Percentiles rank a stretch among this genome's conserved stretches.
These are phyloP conservation scores for Myxozyma vanderwaltii DNA, from an alignment of 805 yeast species.

Conservation along the genomic window DNA sequence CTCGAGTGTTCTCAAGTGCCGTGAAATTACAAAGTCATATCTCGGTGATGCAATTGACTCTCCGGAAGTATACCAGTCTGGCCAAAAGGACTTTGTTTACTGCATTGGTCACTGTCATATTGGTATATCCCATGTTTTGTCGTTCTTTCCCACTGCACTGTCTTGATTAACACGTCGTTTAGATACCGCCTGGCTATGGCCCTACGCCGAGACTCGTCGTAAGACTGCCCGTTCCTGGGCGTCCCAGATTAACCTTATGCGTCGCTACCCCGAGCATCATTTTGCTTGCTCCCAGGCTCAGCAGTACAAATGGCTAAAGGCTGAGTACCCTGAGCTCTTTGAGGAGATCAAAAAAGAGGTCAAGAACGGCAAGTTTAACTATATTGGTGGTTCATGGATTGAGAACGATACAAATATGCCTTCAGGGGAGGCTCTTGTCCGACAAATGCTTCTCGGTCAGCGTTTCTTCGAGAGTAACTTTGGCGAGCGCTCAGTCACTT, in stretches of 20 bases:
- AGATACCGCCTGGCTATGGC: slow-evolving; percentile 99
- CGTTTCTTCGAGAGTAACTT: slow-evolving; percentile 77
- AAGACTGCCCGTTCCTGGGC: slow-evolving; percentile 96
- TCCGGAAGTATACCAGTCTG: slow-evolving; percentile 55
- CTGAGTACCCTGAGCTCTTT: slow-evolving; percentile 83
- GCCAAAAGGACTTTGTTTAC: slow-evolving; percentile 58
- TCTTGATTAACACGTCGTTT: background rate
- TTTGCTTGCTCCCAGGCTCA: slow-evolving; percentile 97
- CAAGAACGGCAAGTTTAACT: slow-evolving; percentile 73
- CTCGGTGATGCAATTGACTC: slow-evolving; percentile 70
- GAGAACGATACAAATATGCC: slow-evolving; percentile 97
- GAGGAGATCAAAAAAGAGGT: slow-evolving; percentile 59
- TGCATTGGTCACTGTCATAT: slow-evolving; percentile 81
- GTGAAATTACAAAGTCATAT: slow-evolving; percentile 62
- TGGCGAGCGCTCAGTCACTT: slow-evolving; percentile 71
- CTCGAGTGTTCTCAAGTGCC: slow-evolving; percentile 58
- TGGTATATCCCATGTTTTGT: slow-evolving; percentile 4
- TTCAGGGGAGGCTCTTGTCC: slow-evolving; percentile 83
- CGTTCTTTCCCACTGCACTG: background rate
- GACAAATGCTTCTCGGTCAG: slow-evolving; percentile 92
- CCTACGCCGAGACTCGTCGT: slow-evolving; percentile 94
- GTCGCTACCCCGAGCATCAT: slow-evolving; percentile 86
- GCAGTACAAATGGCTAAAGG: slow-evolving; percentile 87
- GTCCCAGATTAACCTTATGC: slow-evolving; percentile 80
- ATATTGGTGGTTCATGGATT: slow-evolving; percentile 98